Evolutionary conservation across 2,329 filamentous ascomycete species (phyloP), one percentile per base, ranked within the genome.

Genomic region (Penicillium freii): DNA sequence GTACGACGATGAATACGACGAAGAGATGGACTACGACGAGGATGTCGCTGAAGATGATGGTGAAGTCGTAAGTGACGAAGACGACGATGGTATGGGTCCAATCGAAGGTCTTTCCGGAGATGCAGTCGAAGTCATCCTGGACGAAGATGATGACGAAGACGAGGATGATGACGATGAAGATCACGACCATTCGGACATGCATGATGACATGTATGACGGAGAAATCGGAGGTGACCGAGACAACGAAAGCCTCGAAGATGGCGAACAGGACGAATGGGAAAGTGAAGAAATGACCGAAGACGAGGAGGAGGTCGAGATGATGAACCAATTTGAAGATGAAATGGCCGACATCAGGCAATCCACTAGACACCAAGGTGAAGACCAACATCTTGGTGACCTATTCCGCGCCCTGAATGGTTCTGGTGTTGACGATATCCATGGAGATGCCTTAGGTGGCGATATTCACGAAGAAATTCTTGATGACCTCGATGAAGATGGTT

Each of bases 21-120:
- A 96, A 38, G 93, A 96, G 64, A 94, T 97, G 86, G 91, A 95
- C 54, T 96, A 95, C 67, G 91, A 94, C 44, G 90, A 93, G 64
- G 92, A 92, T 33, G 83, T 90, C 69, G 87, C 87, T 0, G 84
- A 83, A 62, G 90, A 93, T 68, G 90, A 90, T 57, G 90, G 92
- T 67, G 90, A 94, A 64, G 89, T 93, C 56, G 87, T 96, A 57
- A 96, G 92, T 68, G 93, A 95, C 69, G 90, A 94, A 57, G 91
- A 89, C 61, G 91, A 95, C 56, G 90, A 87, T 60, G 90, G 87
- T 39, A 92, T 95, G 82, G 93, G 92, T 6, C 81, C 81, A 11
- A 84, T 87, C 49, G 85, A 87, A 78, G 85, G 85, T 56, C 74
- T 87, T 40, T 79, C 84, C 39, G 85, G 84, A 15, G 84, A 87